Conservation (phyloP, 1,284 basidiomycete species). For the Cronartium ribicola region DNA sequence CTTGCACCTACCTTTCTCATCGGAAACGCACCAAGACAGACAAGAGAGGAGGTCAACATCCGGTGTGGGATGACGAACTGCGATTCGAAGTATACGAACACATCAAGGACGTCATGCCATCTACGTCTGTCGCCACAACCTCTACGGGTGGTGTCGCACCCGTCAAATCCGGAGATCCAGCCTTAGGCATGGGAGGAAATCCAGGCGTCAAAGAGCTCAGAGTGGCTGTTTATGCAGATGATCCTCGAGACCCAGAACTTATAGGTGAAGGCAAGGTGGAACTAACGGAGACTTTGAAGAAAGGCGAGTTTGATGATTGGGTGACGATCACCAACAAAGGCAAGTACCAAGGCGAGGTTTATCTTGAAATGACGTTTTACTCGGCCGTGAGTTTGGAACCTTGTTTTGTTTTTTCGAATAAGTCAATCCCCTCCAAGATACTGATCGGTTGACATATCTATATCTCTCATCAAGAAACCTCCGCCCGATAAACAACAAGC, state of each 20-base stretch:
- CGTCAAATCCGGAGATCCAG: conserved; percentile 15
- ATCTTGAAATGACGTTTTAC: conserved; percentile 91
- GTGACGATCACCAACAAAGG: conserved; percentile 81
- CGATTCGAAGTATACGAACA: conserved; percentile 87
- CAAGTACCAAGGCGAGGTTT: conserved; percentile 80
- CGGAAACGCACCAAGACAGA: conserved; percentile 82
- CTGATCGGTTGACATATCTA: background rate
- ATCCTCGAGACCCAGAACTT: conserved; percentile 87
- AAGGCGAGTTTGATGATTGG: conserved; percentile 99
- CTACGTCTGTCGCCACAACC: conserved; percentile 53
- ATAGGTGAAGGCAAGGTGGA: conserved; percentile 88
- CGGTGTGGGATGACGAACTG: conserved; percentile 97
- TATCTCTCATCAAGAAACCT: conserved; percentile 25
- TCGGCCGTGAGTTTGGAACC: conserved; percentile 54
- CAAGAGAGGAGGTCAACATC: conserved; percentile 94
- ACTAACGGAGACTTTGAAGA: conserved; percentile 81
- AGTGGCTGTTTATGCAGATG: conserved; percentile 87
- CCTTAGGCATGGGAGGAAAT: conserved; percentile 11
- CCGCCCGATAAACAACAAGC: conserved; percentile 30
- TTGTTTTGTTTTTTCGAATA: background rate
- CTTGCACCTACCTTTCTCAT: conserved; percentile 70
- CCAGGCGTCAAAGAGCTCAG: conserved; percentile 63
- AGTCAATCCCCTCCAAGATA: background rate
- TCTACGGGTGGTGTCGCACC: conserved; percentile 29
- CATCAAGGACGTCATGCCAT: conserved; percentile 62